Percentiles rank a stretch among this genome's conserved stretches.
These are phyloP conservation scores for Xylaria multiplex DNA, from an alignment of 2,329 filamentous ascomycete genomes.

Conservation along the genomic window DNA sequence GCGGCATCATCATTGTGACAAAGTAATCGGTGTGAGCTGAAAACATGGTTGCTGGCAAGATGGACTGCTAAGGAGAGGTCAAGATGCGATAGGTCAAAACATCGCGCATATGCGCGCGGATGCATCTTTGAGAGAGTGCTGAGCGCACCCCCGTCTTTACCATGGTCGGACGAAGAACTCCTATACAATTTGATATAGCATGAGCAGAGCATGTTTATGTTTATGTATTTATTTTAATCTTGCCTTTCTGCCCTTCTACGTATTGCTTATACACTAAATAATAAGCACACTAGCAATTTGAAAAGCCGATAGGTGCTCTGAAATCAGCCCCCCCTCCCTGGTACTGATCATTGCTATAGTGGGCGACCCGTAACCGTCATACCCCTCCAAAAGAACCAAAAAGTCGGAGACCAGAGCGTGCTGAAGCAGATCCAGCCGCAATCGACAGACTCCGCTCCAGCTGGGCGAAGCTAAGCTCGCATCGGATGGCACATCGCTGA, in stretches of 20 bases:
- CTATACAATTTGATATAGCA: constrained; percentile 4
- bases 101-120: constrained; percentile 13
- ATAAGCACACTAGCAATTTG: not conserved
- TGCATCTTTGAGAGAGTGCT: constrained; percentile 25
- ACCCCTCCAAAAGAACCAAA: constrained; percentile 21
- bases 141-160: constrained; percentile 9
- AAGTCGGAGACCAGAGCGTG: constrained; percentile 30
- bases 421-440: constrained; percentile 42
- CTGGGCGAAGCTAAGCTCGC: constrained; percentile 40
- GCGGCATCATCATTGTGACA: constrained; percentile 10
- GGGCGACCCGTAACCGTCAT: constrained; percentile 6
- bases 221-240: not conserved
- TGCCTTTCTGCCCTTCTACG: not conserved
- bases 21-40: constrained; percentile 30
- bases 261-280: not conserved
- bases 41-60: constrained; percentile 29
- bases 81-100: constrained; percentile 33
- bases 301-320: not conserved
- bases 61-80: constrained; percentile 17
- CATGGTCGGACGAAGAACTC: not conserved
- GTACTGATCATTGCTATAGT: constrained; percentile 11
- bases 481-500: constrained; percentile 43
- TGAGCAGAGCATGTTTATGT: not conserved
- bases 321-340: not conserved
- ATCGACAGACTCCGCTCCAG: constrained; percentile 39